Evolutionary conservation across 345 rosid genomes (phyloP), one percentile per base, ranked within the genome.

Genomic region (Capsella bursapastoris): DNA sequence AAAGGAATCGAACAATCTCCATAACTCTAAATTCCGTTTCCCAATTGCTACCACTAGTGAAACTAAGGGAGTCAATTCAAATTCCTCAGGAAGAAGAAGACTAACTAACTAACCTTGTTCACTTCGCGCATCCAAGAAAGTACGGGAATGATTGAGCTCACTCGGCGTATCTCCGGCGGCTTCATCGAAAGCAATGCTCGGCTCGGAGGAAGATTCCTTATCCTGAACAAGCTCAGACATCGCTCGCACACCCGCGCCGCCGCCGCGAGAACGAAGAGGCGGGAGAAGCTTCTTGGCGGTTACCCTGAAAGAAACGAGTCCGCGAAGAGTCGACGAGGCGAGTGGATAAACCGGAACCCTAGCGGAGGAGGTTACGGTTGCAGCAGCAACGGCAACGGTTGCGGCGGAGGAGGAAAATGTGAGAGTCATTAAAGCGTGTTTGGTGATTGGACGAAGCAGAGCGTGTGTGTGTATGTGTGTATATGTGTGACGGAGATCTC

Each of bases 211-310:
- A 18, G 87, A 84, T 40, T 86, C 89, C 82, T 82, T 82, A 51
- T 87, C 87, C 71, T 85, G 86, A 63, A 88, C 85, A 57, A 85
- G 82, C 77, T 89, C 88, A 4, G 96, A 80, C 91, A 86, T 87
- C 29, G 88, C 88, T 70, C 79, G 73, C 8, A 81, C 84, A 70
- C 75, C 68, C 18, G 43, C 14, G 3, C 18, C 38, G 64, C 43
- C 72, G 68, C 58, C 70, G 57, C 82, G 86, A 6, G 80, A 70
- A 67, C 80, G 73, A 4, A 77, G 22, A 74, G 57, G 72, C 3
- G 61, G 72, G 1, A 77, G 66, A 49, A 76, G 73, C 69, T 85
- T 73, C 34, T 64, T 71, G 29, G 78, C 61, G 62, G 64, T 69
- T 62, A 84, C 78, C 14, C 77, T 57, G 72, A 75, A 70, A 15